Evolutionary conservation across 129 eudicot species (phyloP).

Genomic region (Heracleum sosnowskyi): DNA sequence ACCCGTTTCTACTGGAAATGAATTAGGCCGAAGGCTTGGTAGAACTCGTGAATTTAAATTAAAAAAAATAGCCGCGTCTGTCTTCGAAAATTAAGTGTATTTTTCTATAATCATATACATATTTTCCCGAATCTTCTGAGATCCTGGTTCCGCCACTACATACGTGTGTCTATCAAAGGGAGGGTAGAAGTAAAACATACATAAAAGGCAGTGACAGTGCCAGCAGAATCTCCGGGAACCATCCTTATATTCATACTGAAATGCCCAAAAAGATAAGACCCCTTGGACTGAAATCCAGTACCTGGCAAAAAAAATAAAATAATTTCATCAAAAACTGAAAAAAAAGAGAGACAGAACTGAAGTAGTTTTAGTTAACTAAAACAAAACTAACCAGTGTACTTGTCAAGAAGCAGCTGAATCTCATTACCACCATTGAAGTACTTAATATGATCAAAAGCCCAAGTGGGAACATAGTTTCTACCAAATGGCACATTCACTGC

Average conservation of each 20-base stretch:
- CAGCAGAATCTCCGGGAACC: constrained; percentile 90
- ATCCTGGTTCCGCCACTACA: no score
- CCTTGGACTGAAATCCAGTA: constrained; percentile 94
- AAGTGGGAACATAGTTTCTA: constrained; percentile 78
- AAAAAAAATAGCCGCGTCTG: no score
- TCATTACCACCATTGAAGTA: constrained; percentile 76
- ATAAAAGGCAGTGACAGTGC: constrained; percentile 92
- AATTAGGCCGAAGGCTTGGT: no score
- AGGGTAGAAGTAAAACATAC: constrained; percentile 22
- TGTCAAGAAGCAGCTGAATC: constrained; percentile 73
- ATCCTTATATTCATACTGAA: constrained; percentile 83
- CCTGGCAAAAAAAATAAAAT: constrained; percentile 11
- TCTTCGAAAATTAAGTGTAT: background rate
- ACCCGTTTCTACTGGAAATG: no score
- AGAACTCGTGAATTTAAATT: no score
- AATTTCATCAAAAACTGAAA: background rate
- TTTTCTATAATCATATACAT: no score
- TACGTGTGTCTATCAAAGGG: no score
- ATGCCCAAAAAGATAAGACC: constrained; percentile 82
- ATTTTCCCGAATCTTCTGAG: no score
- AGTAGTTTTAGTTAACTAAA: background rate
- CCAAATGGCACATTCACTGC: constrained; percentile 70
- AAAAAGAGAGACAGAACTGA: no score
- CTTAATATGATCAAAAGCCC: constrained; percentile 96
- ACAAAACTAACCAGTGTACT: constrained; percentile 42